phyloP scores from a whole-genome alignment of 2,329 filamentous ascomycete genomes.

The Venturia aucupariae region DNA sequence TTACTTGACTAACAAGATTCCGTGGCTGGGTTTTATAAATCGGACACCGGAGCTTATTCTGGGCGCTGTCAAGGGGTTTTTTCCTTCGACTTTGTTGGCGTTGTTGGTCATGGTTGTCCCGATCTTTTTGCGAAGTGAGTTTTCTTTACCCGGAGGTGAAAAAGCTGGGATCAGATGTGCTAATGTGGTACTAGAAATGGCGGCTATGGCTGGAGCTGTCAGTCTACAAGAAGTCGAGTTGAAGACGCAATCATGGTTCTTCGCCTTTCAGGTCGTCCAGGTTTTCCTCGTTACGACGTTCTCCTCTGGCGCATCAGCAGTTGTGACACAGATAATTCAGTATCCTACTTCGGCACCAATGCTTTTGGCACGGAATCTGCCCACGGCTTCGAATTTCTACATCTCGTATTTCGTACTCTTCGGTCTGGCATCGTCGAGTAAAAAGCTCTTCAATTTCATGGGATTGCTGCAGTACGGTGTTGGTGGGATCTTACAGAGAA shows the following conservation, averaged over 20 bases:
- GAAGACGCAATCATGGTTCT: slow-evolving; percentile 85
- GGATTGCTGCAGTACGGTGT: slow-evolving; percentile 68
- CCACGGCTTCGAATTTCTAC: slow-evolving; percentile 86
- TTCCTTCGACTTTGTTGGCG: slow-evolving; percentile 70
- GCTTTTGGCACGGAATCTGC: slow-evolving; percentile 64
- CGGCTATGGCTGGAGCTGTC: slow-evolving; percentile 1
- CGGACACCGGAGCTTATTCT: slow-evolving; percentile 61
- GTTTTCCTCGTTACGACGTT: slow-evolving; percentile 84
- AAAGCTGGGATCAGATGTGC: too few species aligned
- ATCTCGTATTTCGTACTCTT: slow-evolving; percentile 92
- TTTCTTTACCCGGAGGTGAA: not conserved
- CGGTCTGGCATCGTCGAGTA: slow-evolving; percentile 68
- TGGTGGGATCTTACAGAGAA: slow-evolving; percentile 65
- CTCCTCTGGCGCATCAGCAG: slow-evolving; percentile 67
- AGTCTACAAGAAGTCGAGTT: slow-evolving; percentile 65
- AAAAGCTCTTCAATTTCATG: slow-evolving; percentile 62
- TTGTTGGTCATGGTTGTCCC: slow-evolving; percentile 82
- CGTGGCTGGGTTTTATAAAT: slow-evolving; percentile 65
- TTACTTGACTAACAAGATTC: slow-evolving; percentile 41
- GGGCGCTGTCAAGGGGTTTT: slow-evolving; percentile 74
- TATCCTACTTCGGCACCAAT: slow-evolving; percentile 53
- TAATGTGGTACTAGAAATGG: slow-evolving; percentile 15
- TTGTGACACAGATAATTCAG: slow-evolving; percentile 52
- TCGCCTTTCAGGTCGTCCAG: slow-evolving; percentile 81
- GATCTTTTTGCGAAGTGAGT: slow-evolving; percentile 62